Base-by-base conservation (phyloP, 768 basidiomycete species). In the Candolleomyces aberdarensis region DNA sequence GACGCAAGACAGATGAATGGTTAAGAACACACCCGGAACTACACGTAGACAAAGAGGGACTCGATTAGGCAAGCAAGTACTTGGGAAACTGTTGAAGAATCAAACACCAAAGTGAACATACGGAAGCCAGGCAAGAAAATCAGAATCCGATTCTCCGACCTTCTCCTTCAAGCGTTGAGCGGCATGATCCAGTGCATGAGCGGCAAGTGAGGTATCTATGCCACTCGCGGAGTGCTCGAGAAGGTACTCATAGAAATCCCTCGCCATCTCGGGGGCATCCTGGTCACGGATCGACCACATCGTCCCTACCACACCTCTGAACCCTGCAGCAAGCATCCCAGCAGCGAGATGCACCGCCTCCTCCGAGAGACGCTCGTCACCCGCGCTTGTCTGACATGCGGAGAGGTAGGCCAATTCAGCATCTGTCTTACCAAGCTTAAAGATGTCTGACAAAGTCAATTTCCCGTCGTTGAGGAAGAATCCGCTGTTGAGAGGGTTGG, bases 361-460 rank as follows among this genome's bases (percentile, higher is more conserved):
- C 36, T 59, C 58, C 19, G 58, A 54, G 36, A 40, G 49, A 5
- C 7, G 19, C 13, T 26, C 31, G 36, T 53, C 32, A 26, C 58
- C 58, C 15, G 26, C 50, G n/a, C 49, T 29, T n/a, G 58, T 59
- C 19, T 59, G 58, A 22, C 58, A 59, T 22, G 58, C 58, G 9
- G 58, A 59, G 14, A 60, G 50, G 59, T 56, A 60, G 9, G 59
- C 59, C 15, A 60, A 41, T 20, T 60, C 53, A 31, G 59, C 52
- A 43, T 60, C 31, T n/a, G 19, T 22, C 14, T 54, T 17, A 17
- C 20, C 15, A n/a, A 17, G 31, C 17, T 43, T 43, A 9, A 17
- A 43, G 8, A 43, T 43, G 41, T 43, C 9, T 43, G 48, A 29
- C 13, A 60, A 17, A 15, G 15, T 39, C 14, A 60, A 41, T 14